Conservation (phyloP, 1,284 basidiomycete genomes). For the Trametes hirsuta region DNA sequence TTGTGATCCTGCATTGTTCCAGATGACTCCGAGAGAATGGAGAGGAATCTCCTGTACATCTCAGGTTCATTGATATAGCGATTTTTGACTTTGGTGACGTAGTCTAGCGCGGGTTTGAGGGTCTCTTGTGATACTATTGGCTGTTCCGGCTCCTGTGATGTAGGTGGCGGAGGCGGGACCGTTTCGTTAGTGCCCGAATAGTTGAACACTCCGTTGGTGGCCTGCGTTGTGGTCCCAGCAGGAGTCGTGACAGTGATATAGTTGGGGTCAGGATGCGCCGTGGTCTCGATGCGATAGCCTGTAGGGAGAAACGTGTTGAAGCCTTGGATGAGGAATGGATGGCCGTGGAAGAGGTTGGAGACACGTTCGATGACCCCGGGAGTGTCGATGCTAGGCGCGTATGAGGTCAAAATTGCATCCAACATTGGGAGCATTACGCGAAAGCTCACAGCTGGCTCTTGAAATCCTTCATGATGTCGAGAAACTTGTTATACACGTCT, state of each 20-base stretch:
- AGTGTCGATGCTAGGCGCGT: slow-evolving; percentile 82
- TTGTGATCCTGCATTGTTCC: slow-evolving; percentile 50
- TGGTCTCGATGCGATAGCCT: slow-evolving; percentile 90
- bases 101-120: slow-evolving; percentile 84
- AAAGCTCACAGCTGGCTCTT: slow-evolving; percentile 83
- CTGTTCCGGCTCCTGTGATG: slow-evolving; percentile 7
- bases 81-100: slow-evolving; percentile 97
- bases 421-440: not conserved
- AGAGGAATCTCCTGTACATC: slow-evolving; percentile 93
- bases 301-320: slow-evolving; percentile 98
- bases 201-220: slow-evolving; percentile 32
- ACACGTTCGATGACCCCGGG: slow-evolving; percentile 97
- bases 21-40: slow-evolving; percentile 78
- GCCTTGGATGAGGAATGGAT: slow-evolving; percentile 91
- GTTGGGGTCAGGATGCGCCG: slow-evolving; percentile 58
- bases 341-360: slow-evolving; percentile 90
- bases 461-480: slow-evolving; percentile 99
- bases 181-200: slow-evolving; percentile 4
- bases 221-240: slow-evolving; percentile 54
- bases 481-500: slow-evolving; percentile 92
- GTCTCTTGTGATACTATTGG: slow-evolving; percentile 19
- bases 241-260: slow-evolving; percentile 92
- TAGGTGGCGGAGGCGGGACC: not conserved
- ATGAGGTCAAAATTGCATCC: not conserved
- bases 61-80: slow-evolving; percentile 85